Evolutionary conservation across 2,329 filamentous ascomycete species (phyloP), one percentile per base, ranked within the genome.

Genomic region (Fusarium sp.): DNA sequence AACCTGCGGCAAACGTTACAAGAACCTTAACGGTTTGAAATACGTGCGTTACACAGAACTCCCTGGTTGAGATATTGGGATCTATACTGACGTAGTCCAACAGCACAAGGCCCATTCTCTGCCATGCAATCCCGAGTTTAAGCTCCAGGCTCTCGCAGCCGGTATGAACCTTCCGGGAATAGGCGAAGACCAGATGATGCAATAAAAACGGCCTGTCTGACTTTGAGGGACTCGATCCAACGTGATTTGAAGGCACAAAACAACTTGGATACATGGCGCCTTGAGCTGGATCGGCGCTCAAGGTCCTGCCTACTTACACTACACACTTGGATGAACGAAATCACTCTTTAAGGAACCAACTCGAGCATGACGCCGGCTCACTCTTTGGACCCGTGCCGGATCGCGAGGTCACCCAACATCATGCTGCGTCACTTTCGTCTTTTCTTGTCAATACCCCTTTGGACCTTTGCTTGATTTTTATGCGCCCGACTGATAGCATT

Each of bases 21-120:
- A 99, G 89, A 99, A 99, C 77, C 81, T 99, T 66, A 99, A 99
- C 80, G 96, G 96, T 6, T 87, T 99, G 68, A 99, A 99, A 89
- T 99, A 99, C 78, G 88, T 90, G 81, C 81, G 88, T 82, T 38
- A 6, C 14, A 6, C 10, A 8, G 9, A 9, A 9, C 7, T 11
- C 11, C 16, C 42, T 29, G 14, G n/a, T 29, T 27, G 18, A n/a
- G 6, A 23, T 36, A 5, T 29, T 62, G 16, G 18, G 23, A 31
- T 2, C 3, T 3, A 16, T 61, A 64, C 80, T 84, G 73, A 85
- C 75, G 65, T 16, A 27, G 6, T 11, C 23, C 31, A 67, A 72
- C 65, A 90, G 87, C 88, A 90, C 82, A 93, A 92, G 80, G 88
- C 90, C 68, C 91, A 97, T 79, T 96, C 93, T 11, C 91, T 93